A percentile compares a stretch with the other conserved stretches of the same genome.
These are phyloP conservation scores for Solanum ahanhuiri DNA, from an alignment of 257 asterid genomes.

Conservation along the genomic window DNA sequence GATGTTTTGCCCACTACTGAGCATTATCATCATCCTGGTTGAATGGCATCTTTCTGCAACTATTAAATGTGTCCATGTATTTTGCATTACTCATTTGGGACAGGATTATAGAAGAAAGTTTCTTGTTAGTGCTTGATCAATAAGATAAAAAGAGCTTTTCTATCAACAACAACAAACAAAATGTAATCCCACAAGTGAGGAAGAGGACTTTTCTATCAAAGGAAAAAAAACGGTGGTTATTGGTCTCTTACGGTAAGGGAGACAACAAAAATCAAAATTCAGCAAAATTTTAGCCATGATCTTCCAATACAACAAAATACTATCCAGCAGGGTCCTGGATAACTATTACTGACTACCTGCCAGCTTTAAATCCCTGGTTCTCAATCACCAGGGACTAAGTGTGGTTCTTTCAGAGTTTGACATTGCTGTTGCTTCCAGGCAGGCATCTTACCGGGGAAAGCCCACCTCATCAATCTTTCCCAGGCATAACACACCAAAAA, in stretches of 20 bases:
- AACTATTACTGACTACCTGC: background rate
- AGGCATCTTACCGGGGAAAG: constrained; percentile 87
- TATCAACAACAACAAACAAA: background rate
- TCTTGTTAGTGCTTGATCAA: background rate
- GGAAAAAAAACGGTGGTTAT: background rate
- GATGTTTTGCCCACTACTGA: background rate
- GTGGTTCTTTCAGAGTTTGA: constrained; percentile 41
- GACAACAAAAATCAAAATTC: background rate
- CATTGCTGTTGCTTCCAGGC: constrained; percentile 71
- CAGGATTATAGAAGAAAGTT: background rate
- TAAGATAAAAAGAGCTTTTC: background rate
- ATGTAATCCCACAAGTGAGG: background rate
- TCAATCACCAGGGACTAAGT: too few species aligned
- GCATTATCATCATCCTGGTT: background rate
- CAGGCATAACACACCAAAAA: constrained; percentile 55
- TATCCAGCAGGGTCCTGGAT: background rate
- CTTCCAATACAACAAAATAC: background rate
- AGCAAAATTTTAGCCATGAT: background rate
- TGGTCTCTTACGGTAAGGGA: background rate
- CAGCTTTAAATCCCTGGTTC: background rate
- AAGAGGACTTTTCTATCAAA: background rate
- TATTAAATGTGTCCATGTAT: background rate
- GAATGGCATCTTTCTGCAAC: background rate
- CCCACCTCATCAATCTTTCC: constrained; percentile 75
- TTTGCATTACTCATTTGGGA: background rate